Conservation (phyloP, 805 yeast species). For the Candida boleticola region DNA sequence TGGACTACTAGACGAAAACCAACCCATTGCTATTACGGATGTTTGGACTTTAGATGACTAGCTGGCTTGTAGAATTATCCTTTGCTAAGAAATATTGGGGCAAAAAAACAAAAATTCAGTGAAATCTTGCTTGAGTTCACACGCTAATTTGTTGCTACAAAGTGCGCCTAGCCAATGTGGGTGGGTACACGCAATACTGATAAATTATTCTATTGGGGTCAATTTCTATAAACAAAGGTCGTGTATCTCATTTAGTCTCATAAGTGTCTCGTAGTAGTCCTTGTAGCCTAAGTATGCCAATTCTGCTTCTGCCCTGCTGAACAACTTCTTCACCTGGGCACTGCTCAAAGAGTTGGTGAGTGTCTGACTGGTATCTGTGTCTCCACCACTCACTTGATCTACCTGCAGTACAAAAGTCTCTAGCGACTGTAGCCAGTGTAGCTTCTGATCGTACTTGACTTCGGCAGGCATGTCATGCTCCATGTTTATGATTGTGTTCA, state of each 20-base stretch:
- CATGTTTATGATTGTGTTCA: constrained; percentile 23
- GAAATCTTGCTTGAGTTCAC: no score
- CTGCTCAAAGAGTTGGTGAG: constrained; percentile 4
- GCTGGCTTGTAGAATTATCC: no score
- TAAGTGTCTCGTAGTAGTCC: constrained; percentile 22
- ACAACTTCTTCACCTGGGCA: constrained; percentile 4
- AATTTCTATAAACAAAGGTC: constrained; percentile 21
- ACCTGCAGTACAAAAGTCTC: constrained; percentile 5
- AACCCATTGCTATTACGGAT: constrained; percentile 16
- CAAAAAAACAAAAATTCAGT: no score
- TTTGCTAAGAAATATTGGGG: no score
- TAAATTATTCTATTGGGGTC: no score
- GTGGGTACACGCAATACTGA: no score
- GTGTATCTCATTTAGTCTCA: constrained; percentile 28
- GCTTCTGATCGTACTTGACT: constrained; percentile 24
- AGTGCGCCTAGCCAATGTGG: no score
- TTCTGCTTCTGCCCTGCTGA: constrained; percentile 2
- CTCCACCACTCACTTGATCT: not conserved
- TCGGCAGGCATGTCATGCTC: constrained; percentile 18
- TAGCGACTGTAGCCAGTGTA: constrained; percentile 19
- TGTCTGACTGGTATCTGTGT: no score
- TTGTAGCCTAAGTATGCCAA: constrained; percentile 18
- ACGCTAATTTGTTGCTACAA: no score
- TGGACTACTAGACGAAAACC: constrained; percentile 12
- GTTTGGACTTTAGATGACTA: no score